Conservation (phyloP, 1,139 yeast species). For the Dujonia santamariae region DNA sequence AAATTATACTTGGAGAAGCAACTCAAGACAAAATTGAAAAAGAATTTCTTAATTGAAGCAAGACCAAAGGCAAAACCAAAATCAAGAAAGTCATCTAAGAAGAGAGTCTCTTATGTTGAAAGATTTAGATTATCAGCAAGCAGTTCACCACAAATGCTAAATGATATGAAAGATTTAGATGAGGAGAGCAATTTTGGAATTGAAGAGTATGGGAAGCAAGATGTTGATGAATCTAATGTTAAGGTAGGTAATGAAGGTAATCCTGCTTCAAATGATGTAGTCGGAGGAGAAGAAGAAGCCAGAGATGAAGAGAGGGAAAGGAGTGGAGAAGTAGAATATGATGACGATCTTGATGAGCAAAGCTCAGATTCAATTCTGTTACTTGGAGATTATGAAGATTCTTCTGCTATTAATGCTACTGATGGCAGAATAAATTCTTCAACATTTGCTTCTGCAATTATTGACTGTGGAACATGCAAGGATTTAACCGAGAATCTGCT, state of each 20-base stretch:
- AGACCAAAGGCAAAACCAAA: conserved; percentile 38
- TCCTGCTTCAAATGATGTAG: conserved; percentile 8
- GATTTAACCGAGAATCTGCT: conserved; percentile 9
- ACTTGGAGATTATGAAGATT: conserved; percentile 18
- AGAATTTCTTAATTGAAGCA: conserved; percentile 26
- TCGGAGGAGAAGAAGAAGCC: conserved; percentile 21
- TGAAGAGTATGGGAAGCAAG: conserved; percentile 18
- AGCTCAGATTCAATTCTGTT: conserved; percentile 9
- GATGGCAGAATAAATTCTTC: conserved; percentile 4
- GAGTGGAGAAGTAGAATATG: conserved; percentile 16
- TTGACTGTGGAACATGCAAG: conserved; percentile 3
- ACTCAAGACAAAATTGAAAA: conserved; percentile 32
- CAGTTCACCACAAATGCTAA: conserved; percentile 42
- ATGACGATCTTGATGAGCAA: conserved; percentile 13
- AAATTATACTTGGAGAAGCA: conserved; percentile 38
- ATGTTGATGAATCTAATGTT: background rate
- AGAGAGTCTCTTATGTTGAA: conserved; percentile 18
- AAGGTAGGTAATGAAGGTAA: conserved; percentile 16
- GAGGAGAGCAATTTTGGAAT: conserved; percentile 34
- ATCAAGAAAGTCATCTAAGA: conserved; percentile 22
- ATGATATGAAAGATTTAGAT: conserved; percentile 28
- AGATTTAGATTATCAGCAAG: conserved; percentile 37
- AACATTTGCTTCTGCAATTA: conserved; percentile 4
- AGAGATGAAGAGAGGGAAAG: conserved; percentile 23
- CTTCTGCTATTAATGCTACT: conserved; percentile 9